Base-by-base conservation (phyloP, 2,329 filamentous ascomycete genomes). In the Fusarium abutilonis region DNA sequence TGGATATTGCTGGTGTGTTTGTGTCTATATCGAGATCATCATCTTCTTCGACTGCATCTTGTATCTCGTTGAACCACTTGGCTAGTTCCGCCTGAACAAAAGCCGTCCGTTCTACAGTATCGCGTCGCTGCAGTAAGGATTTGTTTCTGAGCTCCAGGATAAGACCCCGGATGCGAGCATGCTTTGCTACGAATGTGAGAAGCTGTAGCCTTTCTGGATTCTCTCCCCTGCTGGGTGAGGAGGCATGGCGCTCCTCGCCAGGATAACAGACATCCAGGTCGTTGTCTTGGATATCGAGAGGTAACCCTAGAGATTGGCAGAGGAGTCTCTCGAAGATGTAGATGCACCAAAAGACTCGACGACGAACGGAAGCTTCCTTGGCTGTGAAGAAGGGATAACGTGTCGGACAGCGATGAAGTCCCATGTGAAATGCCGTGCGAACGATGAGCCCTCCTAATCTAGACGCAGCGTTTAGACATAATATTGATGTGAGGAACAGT, bases 211-310 rank as follows among this genome's bases (percentile, higher is more conserved):
- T 70, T 35, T 64, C 53, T 0, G 61, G 39, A 4, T 62, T 64
- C 2, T 70, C 67, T 11, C 67, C 63, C 0, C 60, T 49, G 41
- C 56, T 43, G 0, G 38, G 23, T 0, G 53, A 39, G 4, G 55
- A 51, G 21, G 61, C 55, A 56, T 85, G 83, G 2, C 69, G 70
- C 63, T 86, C 83, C 3, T 79, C 70, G 1, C 77, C 78, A 0
- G 80, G 81, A 52, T 83, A 83, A 59, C 84, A 86, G 1, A 86
- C 84, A 62, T 86, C 84, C 6, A 86, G 71, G 52, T 86, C 84
- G 39, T 85, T 80, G 57, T 86, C 84, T 46, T 79, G 79, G 10
- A 87, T 80, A 17, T 80, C 79, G 1, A 86, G 72, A 1, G 84
- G 84, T 0, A 85, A 73, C 0, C 84, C 84, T 2, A 86, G 77